phyloP scores from a whole-genome alignment of 768 basidiomycete genomes.

The Leucocoprinus birnbaumii region DNA sequence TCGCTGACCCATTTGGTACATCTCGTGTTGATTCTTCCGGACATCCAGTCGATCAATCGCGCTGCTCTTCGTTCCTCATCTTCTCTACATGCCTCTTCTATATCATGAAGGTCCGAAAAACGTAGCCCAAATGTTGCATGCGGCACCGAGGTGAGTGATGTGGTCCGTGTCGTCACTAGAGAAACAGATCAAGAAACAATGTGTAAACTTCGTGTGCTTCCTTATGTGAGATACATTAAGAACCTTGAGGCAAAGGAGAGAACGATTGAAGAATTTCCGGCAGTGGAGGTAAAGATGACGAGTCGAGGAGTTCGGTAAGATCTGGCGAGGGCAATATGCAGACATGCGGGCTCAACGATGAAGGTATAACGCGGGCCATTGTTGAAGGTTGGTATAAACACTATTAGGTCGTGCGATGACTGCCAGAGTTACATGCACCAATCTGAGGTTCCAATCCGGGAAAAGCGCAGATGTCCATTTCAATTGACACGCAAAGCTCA shows the following conservation, averaged over 20 bases:
- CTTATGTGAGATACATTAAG: not conserved
- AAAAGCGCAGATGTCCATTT: not conserved
- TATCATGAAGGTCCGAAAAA: slow-evolving; percentile 72
- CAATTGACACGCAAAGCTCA: not conserved
- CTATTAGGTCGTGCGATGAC: not conserved
- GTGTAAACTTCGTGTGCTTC: not conserved
- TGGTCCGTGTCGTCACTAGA: slow-evolving; percentile 78
- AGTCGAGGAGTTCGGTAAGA: slow-evolving; percentile 55
- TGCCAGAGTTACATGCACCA: not conserved
- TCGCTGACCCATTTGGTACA: slow-evolving; percentile 73
- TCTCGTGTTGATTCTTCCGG: slow-evolving; percentile 61
- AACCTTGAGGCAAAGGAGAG: slow-evolving; percentile 80
- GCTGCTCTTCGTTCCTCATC: slow-evolving; percentile 77
- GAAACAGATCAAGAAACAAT: slow-evolving; percentile 6
- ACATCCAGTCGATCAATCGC: slow-evolving; percentile 85
- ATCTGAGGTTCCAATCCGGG: not conserved
- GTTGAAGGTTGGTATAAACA: not conserved
- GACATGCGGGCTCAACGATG: slow-evolving; percentile 80
- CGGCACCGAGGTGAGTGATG: slow-evolving; percentile 62
- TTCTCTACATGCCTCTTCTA: slow-evolving; percentile 73
- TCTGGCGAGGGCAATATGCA: slow-evolving; percentile 73
- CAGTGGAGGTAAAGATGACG: slow-evolving; percentile 63
- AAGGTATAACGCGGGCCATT: slow-evolving; percentile 60
- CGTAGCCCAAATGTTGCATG: slow-evolving; percentile 73
- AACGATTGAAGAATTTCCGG: slow-evolving; percentile 80